Conservation (phyloP, 306 rosid species). For the Vigna mungo region DNA sequence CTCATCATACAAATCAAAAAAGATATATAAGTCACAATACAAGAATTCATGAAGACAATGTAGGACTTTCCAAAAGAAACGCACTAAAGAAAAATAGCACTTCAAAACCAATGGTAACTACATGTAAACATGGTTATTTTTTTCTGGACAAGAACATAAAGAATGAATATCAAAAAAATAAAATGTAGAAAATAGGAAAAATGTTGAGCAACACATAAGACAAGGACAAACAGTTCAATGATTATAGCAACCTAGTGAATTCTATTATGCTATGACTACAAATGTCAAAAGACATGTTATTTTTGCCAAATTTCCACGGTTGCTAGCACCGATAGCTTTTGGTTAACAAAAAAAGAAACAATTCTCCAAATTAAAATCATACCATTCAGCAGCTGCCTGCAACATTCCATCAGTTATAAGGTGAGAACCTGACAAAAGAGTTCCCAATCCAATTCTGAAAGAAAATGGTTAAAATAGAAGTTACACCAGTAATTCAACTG, state of each 20-base stretch:
- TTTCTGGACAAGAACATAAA: not conserved
- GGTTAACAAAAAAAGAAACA: conserved; percentile 8
- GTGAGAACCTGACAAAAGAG: conserved; percentile 91
- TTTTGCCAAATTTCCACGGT: conserved; percentile 18
- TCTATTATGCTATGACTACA: conserved; percentile 11
- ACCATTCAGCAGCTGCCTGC: conserved; percentile 99
- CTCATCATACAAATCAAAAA: too few species aligned
- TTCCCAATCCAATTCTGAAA: conserved; percentile 94
- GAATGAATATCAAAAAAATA: conserved; percentile 14
- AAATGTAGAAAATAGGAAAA: conserved; percentile 1
- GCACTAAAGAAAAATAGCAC: not conserved
- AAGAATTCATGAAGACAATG: too few species aligned
- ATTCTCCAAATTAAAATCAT: conserved; percentile 39
- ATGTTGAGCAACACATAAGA: not conserved
- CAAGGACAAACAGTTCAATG: conserved; percentile 15
- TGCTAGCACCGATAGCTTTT: conserved; percentile 27
- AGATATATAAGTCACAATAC: too few species aligned
- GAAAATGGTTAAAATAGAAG: conserved; percentile 38
- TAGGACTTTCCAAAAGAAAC: conserved; percentile 1
- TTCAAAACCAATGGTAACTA: conserved; percentile 26
- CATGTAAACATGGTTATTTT: not conserved
- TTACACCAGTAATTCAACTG: conserved; percentile 17
- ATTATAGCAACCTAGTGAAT: conserved; percentile 28
- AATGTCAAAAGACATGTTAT: not conserved
- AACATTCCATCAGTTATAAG: conserved; percentile 93